These are phyloP conservation scores for Phytophthora gonapodyides DNA, from an alignment of 352 stramenopile species.

Conservation along the genomic window DNA sequence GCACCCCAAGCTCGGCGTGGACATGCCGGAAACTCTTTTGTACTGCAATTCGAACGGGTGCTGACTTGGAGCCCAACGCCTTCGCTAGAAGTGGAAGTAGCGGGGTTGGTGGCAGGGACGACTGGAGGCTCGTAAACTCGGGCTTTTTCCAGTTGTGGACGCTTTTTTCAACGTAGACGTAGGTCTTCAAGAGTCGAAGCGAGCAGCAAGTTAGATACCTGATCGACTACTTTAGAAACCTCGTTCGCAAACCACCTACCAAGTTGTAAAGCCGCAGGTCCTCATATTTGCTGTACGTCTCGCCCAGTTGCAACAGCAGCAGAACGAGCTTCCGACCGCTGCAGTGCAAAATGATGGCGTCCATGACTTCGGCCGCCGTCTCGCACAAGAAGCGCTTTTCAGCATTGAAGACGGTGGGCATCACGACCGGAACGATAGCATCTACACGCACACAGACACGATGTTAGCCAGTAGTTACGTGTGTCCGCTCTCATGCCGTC, in stretches of 20 bases:
- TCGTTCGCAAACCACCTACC: constrained; percentile 24
- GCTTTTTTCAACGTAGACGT: constrained; percentile 68
- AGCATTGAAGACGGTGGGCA: constrained; percentile 51
- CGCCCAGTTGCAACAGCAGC: constrained; percentile 40
- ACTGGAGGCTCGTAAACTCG: constrained; percentile 36
- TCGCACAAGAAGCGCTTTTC: constrained; percentile 67
- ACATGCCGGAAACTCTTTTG: constrained; percentile 51
- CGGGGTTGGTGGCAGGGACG: constrained; percentile 18
- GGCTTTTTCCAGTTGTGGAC: constrained; percentile 41
- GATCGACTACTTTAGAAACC: too few species aligned
- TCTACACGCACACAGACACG: constrained; percentile 29
- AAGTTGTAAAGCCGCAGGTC: constrained; percentile 58
- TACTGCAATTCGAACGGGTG: constrained; percentile 46
- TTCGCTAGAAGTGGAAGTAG: constrained; percentile 34
- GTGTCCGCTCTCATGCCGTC: background rate
- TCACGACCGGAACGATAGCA: constrained; percentile 47
- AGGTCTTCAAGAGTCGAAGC: constrained; percentile 33
- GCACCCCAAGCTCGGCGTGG: constrained; percentile 45
- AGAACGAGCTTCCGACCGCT: constrained; percentile 47
- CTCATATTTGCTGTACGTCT: constrained; percentile 33
- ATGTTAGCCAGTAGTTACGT: background rate
- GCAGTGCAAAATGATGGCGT: constrained; percentile 57
- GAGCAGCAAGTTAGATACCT: background rate
- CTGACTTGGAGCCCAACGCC: constrained; percentile 49
- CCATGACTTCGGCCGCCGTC: constrained; percentile 61